A percentile compares a stretch with the other conserved stretches of the same genome.
These are phyloP conservation scores for Aurantiochytrium sp. DNA, from an alignment of 108 stramenopile genomes.

Conservation along the genomic window DNA sequence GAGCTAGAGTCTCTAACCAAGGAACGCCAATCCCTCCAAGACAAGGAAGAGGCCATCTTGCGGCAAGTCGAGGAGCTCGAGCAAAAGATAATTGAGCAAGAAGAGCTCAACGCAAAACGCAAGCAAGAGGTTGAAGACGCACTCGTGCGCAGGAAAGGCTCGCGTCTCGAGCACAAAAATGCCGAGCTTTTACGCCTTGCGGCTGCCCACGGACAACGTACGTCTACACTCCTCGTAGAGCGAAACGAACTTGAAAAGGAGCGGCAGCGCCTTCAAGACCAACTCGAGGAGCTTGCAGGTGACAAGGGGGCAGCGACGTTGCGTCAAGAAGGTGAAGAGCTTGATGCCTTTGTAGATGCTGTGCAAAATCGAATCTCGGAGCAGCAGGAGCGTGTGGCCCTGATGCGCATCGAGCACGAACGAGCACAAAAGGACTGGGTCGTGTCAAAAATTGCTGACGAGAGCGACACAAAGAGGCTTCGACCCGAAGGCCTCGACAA, in stretches of 20 bases:
- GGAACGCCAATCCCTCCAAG: neutral
- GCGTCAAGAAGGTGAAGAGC: neutral
- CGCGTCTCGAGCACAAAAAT: neutral
- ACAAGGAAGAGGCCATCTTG: neutral
- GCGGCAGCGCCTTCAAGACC: neutral
- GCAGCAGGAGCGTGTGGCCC: neutral
- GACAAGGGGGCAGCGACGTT: no score
- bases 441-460: neutral
- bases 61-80: neutral
- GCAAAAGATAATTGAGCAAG: neutral
- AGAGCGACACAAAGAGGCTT: neutral
- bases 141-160: neutral
- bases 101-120: neutral
- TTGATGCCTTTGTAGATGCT: neutral
- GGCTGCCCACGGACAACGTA: neutral
- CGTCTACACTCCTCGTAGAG: neutral
- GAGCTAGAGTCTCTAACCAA: neutral
- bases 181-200: neutral
- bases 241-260: neutral
- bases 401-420: neutral
- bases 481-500: neutral
- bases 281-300: neutral
- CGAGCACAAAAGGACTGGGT: neutral
- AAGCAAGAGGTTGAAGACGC: neutral
- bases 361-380: neutral